Base-by-base conservation (phyloP, 139 green algal species). In the Chlorella sorokiniana region DNA sequence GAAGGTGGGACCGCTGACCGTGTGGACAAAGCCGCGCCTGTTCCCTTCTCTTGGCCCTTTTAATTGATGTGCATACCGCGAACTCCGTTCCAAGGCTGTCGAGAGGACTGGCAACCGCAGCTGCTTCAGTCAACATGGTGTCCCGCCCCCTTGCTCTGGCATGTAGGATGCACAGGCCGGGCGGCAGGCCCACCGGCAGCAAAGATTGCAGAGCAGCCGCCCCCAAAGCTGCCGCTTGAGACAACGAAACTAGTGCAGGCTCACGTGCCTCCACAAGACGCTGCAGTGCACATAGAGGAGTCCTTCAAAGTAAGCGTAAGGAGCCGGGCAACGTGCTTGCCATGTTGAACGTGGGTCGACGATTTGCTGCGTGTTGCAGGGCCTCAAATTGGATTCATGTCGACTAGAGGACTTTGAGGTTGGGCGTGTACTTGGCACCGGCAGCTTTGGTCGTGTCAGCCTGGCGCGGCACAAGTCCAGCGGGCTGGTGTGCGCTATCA, bases 361-460 rank as follows among this genome's bases (percentile, higher is more conserved):
- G 3, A 62, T 62, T 20, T 23, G 5, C 3, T 48, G 29, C 61
- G 22, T 3, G 9, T 10, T 40, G n/a, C 73, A 79, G 54, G 54
- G 37, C 8, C 61, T 81, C 23, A 70, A 70, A 59, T 41, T 81
- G 10, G 75, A 70, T 6, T n/a, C 59, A n/a, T 81, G 75, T 59
- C 42, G 33, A 9, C 59, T 90, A 23, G 67, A 82, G 42, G 84
- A 95, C 76, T 96, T 94, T 59, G 71, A 83, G 29, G 31, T 94
- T 27, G 87, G 87, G 7, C 69, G 54, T 0, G 81, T 96, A 3
- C 78, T 96, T 45, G 93, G 93, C 29, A 93, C 89, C 0, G 93
- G 93, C 54, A 94, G 86, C 85, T 96, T 94, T 87, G 93, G 93
- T 14, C 74, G 91, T 6, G 93, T 96, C 25, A 86, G 65, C 18